Conservation (phyloP, 106 monocot species). For the Dioscorea zingiberensis region DNA sequence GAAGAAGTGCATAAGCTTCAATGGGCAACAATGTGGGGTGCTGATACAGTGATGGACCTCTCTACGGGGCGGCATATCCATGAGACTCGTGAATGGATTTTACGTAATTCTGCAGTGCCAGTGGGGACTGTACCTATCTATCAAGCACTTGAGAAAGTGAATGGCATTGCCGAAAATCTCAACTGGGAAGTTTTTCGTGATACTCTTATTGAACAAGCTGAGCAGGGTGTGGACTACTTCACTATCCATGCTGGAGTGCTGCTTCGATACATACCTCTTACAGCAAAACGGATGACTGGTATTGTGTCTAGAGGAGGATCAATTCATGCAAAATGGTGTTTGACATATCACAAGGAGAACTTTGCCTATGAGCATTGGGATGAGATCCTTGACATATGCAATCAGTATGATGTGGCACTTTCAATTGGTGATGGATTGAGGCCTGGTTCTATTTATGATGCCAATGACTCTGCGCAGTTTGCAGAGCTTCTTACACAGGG, state of each 20-base stretch:
- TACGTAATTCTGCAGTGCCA: constrained; percentile 71
- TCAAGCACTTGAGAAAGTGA: constrained; percentile 78
- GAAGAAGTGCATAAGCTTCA: constrained; percentile 85
- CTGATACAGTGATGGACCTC: constrained; percentile 77
- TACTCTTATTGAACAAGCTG: constrained; percentile 76
- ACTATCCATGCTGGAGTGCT: constrained; percentile 81
- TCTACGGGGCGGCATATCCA: constrained; percentile 80
- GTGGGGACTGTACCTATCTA: constrained; percentile 83
- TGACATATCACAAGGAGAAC: constrained; percentile 75
- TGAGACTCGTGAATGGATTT: constrained; percentile 84
- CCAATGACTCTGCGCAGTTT: constrained; percentile 79
- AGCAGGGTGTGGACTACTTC: constrained; percentile 83
- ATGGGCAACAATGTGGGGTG: constrained; percentile 91
- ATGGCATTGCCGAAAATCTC: constrained; percentile 71
- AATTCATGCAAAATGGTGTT: constrained; percentile 83
- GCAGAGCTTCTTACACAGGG: constrained; percentile 80
- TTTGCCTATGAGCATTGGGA: constrained; percentile 89
- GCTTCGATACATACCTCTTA: constrained; percentile 75
- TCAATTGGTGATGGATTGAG: constrained; percentile 81
- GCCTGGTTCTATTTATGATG: constrained; percentile 84
- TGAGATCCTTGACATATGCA: constrained; percentile 83
- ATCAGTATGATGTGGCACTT: constrained; percentile 72
- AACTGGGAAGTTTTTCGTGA: constrained; percentile 71
- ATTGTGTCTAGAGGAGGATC: constrained; percentile 82
- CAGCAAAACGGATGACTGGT: constrained; percentile 77